Conservation (phyloP, 2,329 filamentous ascomycete species). For the Colletotrichum caudatum region DNA sequence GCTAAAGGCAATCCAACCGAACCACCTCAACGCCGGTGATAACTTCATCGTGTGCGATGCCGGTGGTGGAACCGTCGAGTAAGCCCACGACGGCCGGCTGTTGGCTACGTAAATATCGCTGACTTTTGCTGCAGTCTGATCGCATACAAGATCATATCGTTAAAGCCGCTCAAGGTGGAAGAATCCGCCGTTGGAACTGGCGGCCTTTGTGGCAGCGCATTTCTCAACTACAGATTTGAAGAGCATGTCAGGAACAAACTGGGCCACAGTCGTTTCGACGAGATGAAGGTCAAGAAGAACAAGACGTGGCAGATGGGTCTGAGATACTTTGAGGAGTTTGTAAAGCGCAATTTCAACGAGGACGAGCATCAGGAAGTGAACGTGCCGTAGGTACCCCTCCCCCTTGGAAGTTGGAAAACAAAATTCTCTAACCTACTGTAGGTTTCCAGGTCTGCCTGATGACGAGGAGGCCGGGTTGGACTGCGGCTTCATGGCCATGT, state of each 20-base stretch:
- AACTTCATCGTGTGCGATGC: constrained; percentile 74
- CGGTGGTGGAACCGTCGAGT: constrained; percentile 76
- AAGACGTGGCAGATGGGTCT: constrained; percentile 86
- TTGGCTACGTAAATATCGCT: constrained; percentile 37
- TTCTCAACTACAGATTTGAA: constrained; percentile 84
- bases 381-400: constrained; percentile 67
- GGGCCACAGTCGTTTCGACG: constrained; percentile 74
- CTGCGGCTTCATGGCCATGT: constrained; percentile 81
- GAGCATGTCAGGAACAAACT: constrained; percentile 78
- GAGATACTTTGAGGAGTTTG: constrained; percentile 85
- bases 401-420: constrained; percentile 2
- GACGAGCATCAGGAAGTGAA: constrained; percentile 83
- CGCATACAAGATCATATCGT: constrained; percentile 82
- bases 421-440: constrained; percentile 44
- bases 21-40: constrained; percentile 76
- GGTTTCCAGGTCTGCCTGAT: constrained; percentile 79
- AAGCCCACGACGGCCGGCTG: constrained; percentile 46
- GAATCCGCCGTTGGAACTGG: constrained; percentile 85
- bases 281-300: constrained; percentile 81
- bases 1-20: constrained; percentile 82
- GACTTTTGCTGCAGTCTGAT: constrained; percentile 66
- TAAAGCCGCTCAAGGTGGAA: constrained; percentile 78
- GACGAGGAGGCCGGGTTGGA: constrained; percentile 81
- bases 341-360: constrained; percentile 86
- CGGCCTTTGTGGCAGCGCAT: constrained; percentile 81